Evolutionary conservation across 176 grass and related monocot genomes (phyloP).

Genomic region (Dendrocalamus sinicus): DNA sequence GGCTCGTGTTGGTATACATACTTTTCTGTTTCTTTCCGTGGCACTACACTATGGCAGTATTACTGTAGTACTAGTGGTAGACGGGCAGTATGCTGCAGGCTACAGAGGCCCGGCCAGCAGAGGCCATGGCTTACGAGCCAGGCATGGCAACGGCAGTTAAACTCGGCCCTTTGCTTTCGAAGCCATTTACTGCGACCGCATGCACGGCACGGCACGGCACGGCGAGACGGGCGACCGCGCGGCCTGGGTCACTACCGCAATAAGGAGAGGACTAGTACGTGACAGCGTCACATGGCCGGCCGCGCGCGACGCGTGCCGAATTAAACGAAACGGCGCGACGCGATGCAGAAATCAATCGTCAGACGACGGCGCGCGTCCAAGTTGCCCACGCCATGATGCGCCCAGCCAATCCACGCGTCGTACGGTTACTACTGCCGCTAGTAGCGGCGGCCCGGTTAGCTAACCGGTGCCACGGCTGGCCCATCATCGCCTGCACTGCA

Average conservation of each 20-base stretch:
- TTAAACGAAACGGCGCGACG: neutral
- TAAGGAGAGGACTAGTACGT: neutral
- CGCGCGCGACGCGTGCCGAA: conserved; percentile 12
- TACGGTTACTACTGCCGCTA: neutral
- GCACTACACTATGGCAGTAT: neutral
- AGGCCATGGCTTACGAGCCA: neutral
- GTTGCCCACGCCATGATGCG: no score
- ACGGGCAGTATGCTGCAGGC: no score
- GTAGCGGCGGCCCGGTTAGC: no score
- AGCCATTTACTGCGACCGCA: conserved; percentile 9
- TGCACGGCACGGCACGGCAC: neutral
- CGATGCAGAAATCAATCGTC: no score
- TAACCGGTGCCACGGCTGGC: no score
- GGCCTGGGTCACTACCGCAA: neutral
- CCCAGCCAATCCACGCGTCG: neutral
- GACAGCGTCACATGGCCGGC: conserved; percentile 34
- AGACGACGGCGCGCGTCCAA: neutral
- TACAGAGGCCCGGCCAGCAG: no score
- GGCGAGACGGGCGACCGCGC: neutral
- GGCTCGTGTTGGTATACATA: neutral
- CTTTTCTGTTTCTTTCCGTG: neutral
- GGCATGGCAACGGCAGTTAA: neutral
- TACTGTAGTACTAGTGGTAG: no score
- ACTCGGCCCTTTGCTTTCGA: neutral
- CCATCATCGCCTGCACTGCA: neutral